Percentiles rank a stretch among this genome's conserved stretches.
Evolutionary conservation across 805 yeast genomes (phyloP).

Genomic region (Debaryomyces prosopidis): DNA sequence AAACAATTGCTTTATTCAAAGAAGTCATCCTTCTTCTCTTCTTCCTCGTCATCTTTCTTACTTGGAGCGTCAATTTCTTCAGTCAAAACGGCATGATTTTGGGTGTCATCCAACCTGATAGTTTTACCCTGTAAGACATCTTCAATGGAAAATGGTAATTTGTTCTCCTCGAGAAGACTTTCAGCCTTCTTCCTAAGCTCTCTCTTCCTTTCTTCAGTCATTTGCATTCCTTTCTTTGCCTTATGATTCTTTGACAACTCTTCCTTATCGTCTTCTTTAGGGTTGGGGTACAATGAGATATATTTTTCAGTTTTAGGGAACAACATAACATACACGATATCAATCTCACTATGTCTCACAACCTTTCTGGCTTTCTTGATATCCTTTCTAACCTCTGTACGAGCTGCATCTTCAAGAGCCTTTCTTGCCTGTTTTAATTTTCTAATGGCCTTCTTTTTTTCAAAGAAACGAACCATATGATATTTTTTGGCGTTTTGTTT

Average conservation of each 20-base stretch:
- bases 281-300: slow-evolving; percentile 68
- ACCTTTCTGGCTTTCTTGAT: slow-evolving; percentile 48
- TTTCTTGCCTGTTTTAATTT: slow-evolving; percentile 56
- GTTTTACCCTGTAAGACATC: slow-evolving; percentile 44
- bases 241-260: slow-evolving; percentile 24
- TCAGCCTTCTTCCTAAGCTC: slow-evolving; percentile 51
- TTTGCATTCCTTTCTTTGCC: slow-evolving; percentile 41
- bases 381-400: slow-evolving; percentile 35
- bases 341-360: slow-evolving; percentile 60
- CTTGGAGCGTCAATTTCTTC: slow-evolving; percentile 49
- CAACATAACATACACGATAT: slow-evolving; percentile 70
- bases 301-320: slow-evolving; percentile 83
- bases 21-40: slow-evolving; percentile 44
- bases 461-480: slow-evolving; percentile 92
- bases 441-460: slow-evolving; percentile 80
- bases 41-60: slow-evolving; percentile 15
- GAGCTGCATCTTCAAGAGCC: slow-evolving; percentile 32
- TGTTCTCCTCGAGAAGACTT: slow-evolving; percentile 50
- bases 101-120: slow-evolving; percentile 22
- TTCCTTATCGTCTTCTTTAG: slow-evolving; percentile 23
- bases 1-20: slow-evolving; percentile 31
- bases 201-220: slow-evolving; percentile 44
- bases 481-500: slow-evolving; percentile 67
- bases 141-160: slow-evolving; percentile 53
- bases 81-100: slow-evolving; percentile 14